A percentile compares a stretch with the other conserved stretches of the same genome.
Conservation (phyloP, 2,329 filamentous ascomycete species). For the Paecilomyces formosus region DNA sequence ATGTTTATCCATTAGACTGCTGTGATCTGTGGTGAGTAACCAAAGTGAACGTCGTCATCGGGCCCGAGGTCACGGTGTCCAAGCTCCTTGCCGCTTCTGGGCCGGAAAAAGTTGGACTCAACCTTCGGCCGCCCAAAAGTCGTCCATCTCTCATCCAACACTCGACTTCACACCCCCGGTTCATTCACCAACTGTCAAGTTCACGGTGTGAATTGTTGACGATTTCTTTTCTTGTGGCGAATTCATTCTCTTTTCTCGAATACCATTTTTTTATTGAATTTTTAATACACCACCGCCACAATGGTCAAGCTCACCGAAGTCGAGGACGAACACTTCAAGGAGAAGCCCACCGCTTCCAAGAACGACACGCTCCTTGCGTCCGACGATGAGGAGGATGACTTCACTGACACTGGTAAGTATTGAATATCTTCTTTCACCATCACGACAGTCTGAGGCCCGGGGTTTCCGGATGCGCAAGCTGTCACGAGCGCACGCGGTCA, state of each 20-base stretch:
- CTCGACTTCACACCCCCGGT: background rate
- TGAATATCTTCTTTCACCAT: background rate
- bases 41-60: background rate
- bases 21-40: background rate
- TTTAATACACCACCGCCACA: slow-evolving; percentile 19
- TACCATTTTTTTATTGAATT: slow-evolving; percentile 1
- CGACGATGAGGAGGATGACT: slow-evolving; percentile 68
- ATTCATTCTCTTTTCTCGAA: background rate
- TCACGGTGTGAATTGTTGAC: slow-evolving; percentile 11
- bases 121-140: background rate
- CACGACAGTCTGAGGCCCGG: background rate
- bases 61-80: slow-evolving; percentile 8
- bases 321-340: slow-evolving; percentile 86
- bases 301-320: slow-evolving; percentile 98
- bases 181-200: slow-evolving; percentile 9
- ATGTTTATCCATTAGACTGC: background rate
- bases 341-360: slow-evolving; percentile 55
- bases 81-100: slow-evolving; percentile 27
- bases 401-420: slow-evolving; percentile 77
- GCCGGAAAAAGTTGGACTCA: slow-evolving; percentile 31
- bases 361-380: slow-evolving; percentile 47
- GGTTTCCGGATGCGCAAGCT: background rate
- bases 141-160: background rate
- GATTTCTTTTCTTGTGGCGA: background rate
- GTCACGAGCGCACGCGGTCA: background rate